Conservation (phyloP, 2,329 filamentous ascomycete species). For the Alternaria viburni region DNA sequence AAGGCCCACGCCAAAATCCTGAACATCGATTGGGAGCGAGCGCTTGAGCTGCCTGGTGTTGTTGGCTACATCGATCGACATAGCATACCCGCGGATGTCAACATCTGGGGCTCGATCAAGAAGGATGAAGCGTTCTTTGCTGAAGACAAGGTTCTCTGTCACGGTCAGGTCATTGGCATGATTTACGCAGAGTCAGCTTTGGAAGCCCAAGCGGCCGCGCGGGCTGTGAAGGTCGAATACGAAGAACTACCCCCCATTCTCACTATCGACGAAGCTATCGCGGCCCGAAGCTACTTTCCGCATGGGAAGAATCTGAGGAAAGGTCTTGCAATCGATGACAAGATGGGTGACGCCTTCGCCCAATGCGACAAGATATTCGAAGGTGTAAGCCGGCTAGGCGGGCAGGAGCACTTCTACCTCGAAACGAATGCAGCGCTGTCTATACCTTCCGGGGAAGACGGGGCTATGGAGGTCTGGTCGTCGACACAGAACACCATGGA, state of each 20-base stretch:
- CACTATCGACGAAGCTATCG: constrained; percentile 93
- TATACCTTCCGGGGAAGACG: constrained; percentile 87
- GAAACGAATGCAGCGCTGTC: constrained; percentile 87
- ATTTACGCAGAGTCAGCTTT: constrained; percentile 80
- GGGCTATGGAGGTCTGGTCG: constrained; percentile 84
- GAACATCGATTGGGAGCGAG: constrained; percentile 76
- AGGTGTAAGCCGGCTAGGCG: constrained; percentile 85
- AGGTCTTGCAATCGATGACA: constrained; percentile 59
- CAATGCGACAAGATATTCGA: constrained; percentile 81
- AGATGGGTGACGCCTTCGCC: constrained; percentile 75
- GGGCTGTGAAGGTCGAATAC: constrained; percentile 85
- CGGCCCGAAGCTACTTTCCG: constrained; percentile 82
- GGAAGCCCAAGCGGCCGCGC: constrained; percentile 77
- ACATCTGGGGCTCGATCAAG: constrained; percentile 85
- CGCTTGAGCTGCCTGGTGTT: constrained; percentile 85
- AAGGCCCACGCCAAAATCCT: constrained; percentile 85
- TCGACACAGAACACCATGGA: constrained; percentile 51
- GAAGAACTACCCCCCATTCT: constrained; percentile 86
- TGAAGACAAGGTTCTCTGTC: constrained; percentile 82
- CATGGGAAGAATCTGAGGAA: constrained; percentile 81
- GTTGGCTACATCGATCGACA: constrained; percentile 81
- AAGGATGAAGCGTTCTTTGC: constrained; percentile 89
- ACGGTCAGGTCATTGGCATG: constrained; percentile 90
- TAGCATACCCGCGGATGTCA: constrained; percentile 80
- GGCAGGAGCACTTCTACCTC: constrained; percentile 96